Base-by-base conservation (phyloP, 805 yeast species). In the Isabelozyma gotoi region DNA sequence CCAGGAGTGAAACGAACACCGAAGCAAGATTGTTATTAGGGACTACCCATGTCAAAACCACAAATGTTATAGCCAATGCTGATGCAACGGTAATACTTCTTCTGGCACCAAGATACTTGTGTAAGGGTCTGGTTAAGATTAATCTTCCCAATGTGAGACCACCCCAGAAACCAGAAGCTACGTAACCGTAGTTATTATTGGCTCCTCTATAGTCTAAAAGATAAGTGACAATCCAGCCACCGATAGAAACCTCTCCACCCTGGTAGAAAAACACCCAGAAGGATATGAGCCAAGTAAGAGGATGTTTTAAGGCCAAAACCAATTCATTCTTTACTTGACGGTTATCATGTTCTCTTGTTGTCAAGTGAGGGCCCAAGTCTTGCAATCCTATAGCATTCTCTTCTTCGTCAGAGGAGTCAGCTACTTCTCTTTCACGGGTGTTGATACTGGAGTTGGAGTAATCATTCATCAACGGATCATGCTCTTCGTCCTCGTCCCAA, bases 161-260 rank as follows among this genome's bases (percentile, higher is more conserved):
- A 19, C 77, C 75, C 90, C 90, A 85, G 56, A 76, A 85, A 12
- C 87, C 84, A 3, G 88, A 77, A 0, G 85, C 81, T 7, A 84
- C 79, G 51, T 78, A 82, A 8, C 89, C 85, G 17, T 66, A 59
- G 1, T 67, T 50, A 27, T 63, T 65, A 34, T 68, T 64, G 11
- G 81, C 81, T 12, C 71, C 59, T 46, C 86, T 74, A 40, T 80
- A 76, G 19, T 74, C 77, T 33, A 81, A 68, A 43, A 85, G 63
- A 52, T 75, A 85, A 2, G 88, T 80, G 39, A 81, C 82, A n/a
- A 81, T 65, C 90, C 91, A 85, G 4, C 88, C 84, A 1, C 85
- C 89, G 47, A 84, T 64, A 1, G 84, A 63, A 17, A 84, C 83
- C 58, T 85, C 91, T 2, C 80, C 77, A 4, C 91, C 92, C 50